A percentile compares a stretch with the other conserved stretches of the same genome.
Conservation (phyloP, 352 stramenopile species). For the Globisporangium irregulare region DNA sequence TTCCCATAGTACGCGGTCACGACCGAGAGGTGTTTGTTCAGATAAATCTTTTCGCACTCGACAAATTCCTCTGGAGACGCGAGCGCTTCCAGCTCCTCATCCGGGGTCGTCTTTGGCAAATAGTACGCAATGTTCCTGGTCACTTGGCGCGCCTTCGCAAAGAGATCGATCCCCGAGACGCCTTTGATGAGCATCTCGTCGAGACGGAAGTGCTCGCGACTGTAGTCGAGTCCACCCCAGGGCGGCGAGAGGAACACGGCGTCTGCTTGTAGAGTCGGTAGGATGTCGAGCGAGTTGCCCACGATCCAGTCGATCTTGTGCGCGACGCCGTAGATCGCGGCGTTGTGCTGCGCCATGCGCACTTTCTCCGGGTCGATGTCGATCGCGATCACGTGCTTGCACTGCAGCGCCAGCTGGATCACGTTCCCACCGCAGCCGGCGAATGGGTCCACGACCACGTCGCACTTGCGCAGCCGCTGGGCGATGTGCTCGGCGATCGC, state of each 20-base stretch:
- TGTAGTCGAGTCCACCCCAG: conserved; percentile 85
- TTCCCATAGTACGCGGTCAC: conserved; percentile 82
- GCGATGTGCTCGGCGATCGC: conserved; percentile 87
- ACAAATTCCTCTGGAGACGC: conserved; percentile 39
- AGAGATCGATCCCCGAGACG: conserved; percentile 57
- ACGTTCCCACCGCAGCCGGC: conserved; percentile 92
- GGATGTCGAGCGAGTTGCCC: conserved; percentile 80
- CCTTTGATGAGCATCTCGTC: conserved; percentile 66
- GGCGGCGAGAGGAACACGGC: conserved; percentile 90
- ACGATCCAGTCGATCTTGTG: conserved; percentile 91
- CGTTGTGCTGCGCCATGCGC: conserved; percentile 90
- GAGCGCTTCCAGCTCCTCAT: conserved; percentile 46
- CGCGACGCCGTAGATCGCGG: conserved; percentile 86
- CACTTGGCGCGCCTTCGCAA: conserved; percentile 53
- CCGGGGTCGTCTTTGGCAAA: conserved; percentile 66
- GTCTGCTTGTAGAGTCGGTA: conserved; percentile 76
- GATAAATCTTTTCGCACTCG: conserved; percentile 75
- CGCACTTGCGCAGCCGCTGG: conserved; percentile 54
- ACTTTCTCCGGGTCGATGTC: conserved; percentile 90
- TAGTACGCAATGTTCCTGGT: conserved; percentile 83
- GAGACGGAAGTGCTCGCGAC: conserved; percentile 52
- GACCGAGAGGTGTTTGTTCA: conserved; percentile 81
- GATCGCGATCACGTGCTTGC: conserved; percentile 90
- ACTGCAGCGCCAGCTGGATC: conserved; percentile 90
- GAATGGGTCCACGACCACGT: conserved; percentile 91